Evolutionary conservation across 345 rosid species (phyloP).

Genomic region (Melaleuca quinquenervia): DNA sequence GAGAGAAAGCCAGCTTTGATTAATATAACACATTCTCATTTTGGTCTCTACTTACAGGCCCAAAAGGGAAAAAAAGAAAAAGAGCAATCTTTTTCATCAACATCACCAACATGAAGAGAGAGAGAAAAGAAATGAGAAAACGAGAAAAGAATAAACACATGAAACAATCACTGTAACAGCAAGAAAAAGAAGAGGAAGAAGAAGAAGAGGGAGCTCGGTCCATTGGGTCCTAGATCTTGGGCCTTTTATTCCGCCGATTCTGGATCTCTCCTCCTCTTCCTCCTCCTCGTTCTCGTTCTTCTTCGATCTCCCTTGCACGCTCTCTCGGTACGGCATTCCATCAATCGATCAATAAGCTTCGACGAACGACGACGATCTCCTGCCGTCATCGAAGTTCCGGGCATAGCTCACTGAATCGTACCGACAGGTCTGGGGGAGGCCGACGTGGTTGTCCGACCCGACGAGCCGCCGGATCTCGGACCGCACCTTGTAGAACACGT

Average conservation of each 20-base stretch:
- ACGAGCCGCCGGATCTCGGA: slow-evolving; percentile 41
- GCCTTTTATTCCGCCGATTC: background rate
- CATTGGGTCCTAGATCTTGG: background rate
- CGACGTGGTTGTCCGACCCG: slow-evolving; percentile 37
- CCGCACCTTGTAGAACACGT: slow-evolving; percentile 61
- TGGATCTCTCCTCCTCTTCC: background rate
- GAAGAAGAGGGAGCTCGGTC: background rate
- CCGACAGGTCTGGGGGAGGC: slow-evolving; percentile 56
- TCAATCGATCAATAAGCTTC: background rate
- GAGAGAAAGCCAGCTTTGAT: background rate
- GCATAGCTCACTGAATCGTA: slow-evolving; percentile 29
- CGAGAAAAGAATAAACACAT: background rate
- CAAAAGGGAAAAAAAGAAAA: background rate
- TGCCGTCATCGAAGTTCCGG: slow-evolving; percentile 28
- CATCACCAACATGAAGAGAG: background rate
- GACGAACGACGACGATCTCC: background rate
- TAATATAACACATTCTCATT: background rate
- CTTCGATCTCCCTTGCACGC: background rate
- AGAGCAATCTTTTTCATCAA: background rate
- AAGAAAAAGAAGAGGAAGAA: background rate
- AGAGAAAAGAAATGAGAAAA: background rate
- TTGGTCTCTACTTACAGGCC: background rate
- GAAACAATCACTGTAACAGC: background rate
- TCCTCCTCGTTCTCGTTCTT: background rate
- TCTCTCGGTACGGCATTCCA: background rate